These are phyloP conservation scores for Xylariaceae sp. DNA, from an alignment of 2,329 filamentous ascomycete species.

Conservation along the genomic window DNA sequence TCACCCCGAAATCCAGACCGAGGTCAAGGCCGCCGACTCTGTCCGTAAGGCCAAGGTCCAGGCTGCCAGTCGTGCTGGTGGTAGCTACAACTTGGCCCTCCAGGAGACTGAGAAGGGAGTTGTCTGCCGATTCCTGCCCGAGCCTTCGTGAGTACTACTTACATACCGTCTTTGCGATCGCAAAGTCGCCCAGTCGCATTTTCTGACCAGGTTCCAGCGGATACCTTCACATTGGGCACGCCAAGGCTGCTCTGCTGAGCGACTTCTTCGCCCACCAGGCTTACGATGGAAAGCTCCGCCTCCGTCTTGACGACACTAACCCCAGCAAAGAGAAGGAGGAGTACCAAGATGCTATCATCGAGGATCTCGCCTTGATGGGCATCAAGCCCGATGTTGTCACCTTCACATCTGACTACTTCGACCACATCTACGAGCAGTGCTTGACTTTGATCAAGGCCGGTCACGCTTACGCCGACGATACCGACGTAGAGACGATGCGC, in stretches of 20 bases:
- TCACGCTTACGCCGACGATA: conserved; percentile 91
- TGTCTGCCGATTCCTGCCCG: conserved; percentile 86
- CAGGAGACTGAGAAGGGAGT: conserved; percentile 83
- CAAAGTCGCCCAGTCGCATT: not conserved
- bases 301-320: conserved; percentile 97
- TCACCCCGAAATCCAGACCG: conserved; percentile 68
- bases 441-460: conserved; percentile 80
- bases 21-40: conserved; percentile 64
- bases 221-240: conserved; percentile 92
- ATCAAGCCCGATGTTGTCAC: conserved; percentile 82
- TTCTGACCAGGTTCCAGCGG: conserved; percentile 42
- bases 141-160: conserved; percentile 65
- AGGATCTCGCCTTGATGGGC: conserved; percentile 86
- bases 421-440: conserved; percentile 81
- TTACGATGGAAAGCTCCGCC: conserved; percentile 83
- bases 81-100: conserved; percentile 82
- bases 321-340: conserved; percentile 96
- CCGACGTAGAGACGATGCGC: conserved; percentile 81
- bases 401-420: conserved; percentile 94
- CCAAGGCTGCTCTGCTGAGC: conserved; percentile 87
- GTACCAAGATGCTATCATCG: conserved; percentile 87
- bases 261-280: conserved; percentile 95
- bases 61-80: conserved; percentile 68
- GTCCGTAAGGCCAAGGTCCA: conserved; percentile 65
- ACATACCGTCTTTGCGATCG: not conserved